Percentiles rank a stretch among this genome's conserved stretches.
These are phyloP conservation scores for Phyllosticta citriasiana DNA, from an alignment of 2,329 filamentous ascomycete genomes.

Conservation along the genomic window DNA sequence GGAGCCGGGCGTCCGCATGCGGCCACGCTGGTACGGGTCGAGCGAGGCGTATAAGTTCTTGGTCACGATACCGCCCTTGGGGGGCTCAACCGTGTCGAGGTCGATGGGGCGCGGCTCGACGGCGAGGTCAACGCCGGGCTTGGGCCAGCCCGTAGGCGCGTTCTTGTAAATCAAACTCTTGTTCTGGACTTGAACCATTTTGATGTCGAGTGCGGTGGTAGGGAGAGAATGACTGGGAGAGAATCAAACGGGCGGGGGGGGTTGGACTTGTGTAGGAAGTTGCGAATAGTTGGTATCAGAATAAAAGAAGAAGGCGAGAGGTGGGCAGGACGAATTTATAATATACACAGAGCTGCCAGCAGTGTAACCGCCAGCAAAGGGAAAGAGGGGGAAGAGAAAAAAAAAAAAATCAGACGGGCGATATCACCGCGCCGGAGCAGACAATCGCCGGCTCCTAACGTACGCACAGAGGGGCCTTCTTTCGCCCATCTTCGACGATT, in stretches of 20 bases:
- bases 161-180: conserved; percentile 67
- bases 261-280: not conserved
- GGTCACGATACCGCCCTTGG: conserved; percentile 56
- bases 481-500: not conserved
- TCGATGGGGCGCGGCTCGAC: conserved; percentile 63
- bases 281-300: not conserved
- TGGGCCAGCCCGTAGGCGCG: conserved; percentile 55
- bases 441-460: not conserved
- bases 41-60: conserved; percentile 66
- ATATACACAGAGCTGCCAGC: not conserved
- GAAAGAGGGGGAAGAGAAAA: not conserved
- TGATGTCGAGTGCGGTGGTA: not conserved
- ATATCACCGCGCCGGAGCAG: not conserved
- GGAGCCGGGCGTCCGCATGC: conserved; percentile 55
- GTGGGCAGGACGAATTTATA: not conserved
- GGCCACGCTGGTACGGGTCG: conserved; percentile 76
- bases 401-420: not conserved
- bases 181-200: conserved; percentile 48
- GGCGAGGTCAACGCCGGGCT: conserved; percentile 58
- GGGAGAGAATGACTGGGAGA: not conserved
- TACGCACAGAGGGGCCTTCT: not conserved
- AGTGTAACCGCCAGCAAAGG: not conserved
- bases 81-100: conserved; percentile 45
- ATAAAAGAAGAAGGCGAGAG: not conserved
- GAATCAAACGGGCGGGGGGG: not conserved